A percentile compares a stretch with the other conserved stretches of the same genome.
phyloP scores from a whole-genome alignment of 805 yeast species.

The Starmerella khaoyaiensis region DNA sequence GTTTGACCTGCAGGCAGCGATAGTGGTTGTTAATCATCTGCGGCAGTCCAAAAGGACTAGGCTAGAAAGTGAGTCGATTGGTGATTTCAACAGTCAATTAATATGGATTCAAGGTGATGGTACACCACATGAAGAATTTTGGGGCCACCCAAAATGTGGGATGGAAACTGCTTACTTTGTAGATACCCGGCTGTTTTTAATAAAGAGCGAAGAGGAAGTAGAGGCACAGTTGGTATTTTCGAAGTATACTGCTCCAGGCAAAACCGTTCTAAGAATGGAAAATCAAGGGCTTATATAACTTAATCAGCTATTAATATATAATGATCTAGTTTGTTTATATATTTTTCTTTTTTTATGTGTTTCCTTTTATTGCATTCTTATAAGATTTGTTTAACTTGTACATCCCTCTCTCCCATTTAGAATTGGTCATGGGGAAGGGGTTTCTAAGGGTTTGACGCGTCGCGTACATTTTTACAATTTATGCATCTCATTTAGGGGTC shows the following conservation, averaged over 20 bases:
- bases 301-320: neutral
- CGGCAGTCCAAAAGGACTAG: conserved; percentile 35
- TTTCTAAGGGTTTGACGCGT: neutral
- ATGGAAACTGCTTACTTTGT: conserved; percentile 8
- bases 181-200: conserved; percentile 12
- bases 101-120: conserved; percentile 8
- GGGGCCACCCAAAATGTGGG: conserved; percentile 9
- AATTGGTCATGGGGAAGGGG: neutral
- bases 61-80: neutral
- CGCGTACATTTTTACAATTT: neutral
- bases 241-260: conserved; percentile 3
- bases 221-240: conserved; percentile 10
- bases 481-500: neutral
- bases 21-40: conserved; percentile 70
- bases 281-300: conserved; percentile 4
- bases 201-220: neutral
- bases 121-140: neutral
- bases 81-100: conserved; percentile 3
- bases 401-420: neutral
- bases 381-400: too few relatives aligned
- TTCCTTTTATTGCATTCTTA: neutral
- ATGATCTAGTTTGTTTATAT: neutral
- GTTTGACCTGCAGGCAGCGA: conserved; percentile 37
- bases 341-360: neutral
- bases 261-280: conserved; percentile 5